Evolutionary conservation across 1,139 yeast genomes (phyloP), one percentile per base, ranked within the genome.

Genomic region (Wickerhamomyces sp.): DNA sequence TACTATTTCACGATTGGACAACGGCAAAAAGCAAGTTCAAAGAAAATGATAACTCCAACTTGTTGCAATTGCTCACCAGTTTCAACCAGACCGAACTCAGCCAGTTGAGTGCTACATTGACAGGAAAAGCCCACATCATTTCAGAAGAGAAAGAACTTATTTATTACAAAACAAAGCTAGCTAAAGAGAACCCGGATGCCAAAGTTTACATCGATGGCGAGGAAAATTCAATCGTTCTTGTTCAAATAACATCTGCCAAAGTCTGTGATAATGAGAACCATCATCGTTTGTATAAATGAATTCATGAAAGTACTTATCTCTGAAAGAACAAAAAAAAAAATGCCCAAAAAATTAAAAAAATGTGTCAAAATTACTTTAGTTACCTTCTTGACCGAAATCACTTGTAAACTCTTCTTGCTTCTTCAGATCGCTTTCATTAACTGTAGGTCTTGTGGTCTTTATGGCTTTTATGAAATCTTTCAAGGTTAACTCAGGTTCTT

Each of bases 361-460:
- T n/a, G n/a, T n/a, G n/a, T n/a, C n/a, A n/a, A n/a, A n/a, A n/a
- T n/a, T n/a, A n/a, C n/a, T 21, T 7, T 28, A 88, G 59, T 86
- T 87, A 41, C 98, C 98, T 63, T 92, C 98, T 58, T 90, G 96
- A 37, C 98, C 98, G 61, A 92, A 94, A 63, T 94, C 98, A 35
- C 74, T 74, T 0, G 99, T 94, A 59, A 94, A 94, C 49, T 87
- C 85, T 40, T 79, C 77, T 63, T 92, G 97, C 58, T 83, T 85
- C 47, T 69, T 70, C 48, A 92, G 76, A 60, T 94, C 99, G 13
- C 74, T 74, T 35, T 74, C 81, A 58, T 92, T 94, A 33, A 94
- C 98, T 0, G 98, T 94, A 15, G 98, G 98, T 58, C 97, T 76
- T 45, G 95, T 88, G 36, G 81, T 80, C 61, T 88, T 87, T 43